Conservation (phyloP, 805 yeast species). For the Candida morakotiae region DNA sequence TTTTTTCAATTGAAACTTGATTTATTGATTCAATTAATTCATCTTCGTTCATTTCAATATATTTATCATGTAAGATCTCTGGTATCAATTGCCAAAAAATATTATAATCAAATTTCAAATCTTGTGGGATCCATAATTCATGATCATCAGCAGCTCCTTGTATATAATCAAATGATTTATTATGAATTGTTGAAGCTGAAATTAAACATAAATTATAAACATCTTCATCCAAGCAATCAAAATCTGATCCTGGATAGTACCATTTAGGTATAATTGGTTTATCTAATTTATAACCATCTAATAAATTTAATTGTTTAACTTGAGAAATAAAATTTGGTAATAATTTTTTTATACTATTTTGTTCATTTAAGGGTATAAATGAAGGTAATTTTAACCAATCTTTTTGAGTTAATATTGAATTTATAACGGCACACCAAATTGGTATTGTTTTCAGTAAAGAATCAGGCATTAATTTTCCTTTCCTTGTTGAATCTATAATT, state of each 20-base stretch:
- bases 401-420: conserved; percentile 44
- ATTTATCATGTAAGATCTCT: conserved; percentile 16
- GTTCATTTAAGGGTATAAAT: conserved; percentile 54
- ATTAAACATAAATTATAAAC: conserved; percentile 36
- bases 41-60: conserved; percentile 20
- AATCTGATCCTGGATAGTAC: conserved; percentile 52
- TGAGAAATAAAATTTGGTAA: conserved; percentile 48
- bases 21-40: conserved; percentile 18
- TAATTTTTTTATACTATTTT: conserved; percentile 40
- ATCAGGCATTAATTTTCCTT: conserved; percentile 85
- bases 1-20: not conserved
- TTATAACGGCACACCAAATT: conserved; percentile 84
- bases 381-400: conserved; percentile 13
- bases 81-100: conserved; percentile 45
- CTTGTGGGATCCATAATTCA: conserved; percentile 64
- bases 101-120: conserved; percentile 22
- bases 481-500: conserved; percentile 78
- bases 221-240: conserved; percentile 1
- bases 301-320: conserved; percentile 36
- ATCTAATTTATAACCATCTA: conserved; percentile 12
- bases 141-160: conserved; percentile 97
- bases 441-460: conserved; percentile 84
- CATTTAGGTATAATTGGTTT: conserved; percentile 65
- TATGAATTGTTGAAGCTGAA: conserved; percentile 47
- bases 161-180: conserved; percentile 43